A percentile compares a stretch with the other conserved stretches of the same genome.
Conservation (phyloP, 164 flowering plant species). For the Vitis riparia region DNA sequence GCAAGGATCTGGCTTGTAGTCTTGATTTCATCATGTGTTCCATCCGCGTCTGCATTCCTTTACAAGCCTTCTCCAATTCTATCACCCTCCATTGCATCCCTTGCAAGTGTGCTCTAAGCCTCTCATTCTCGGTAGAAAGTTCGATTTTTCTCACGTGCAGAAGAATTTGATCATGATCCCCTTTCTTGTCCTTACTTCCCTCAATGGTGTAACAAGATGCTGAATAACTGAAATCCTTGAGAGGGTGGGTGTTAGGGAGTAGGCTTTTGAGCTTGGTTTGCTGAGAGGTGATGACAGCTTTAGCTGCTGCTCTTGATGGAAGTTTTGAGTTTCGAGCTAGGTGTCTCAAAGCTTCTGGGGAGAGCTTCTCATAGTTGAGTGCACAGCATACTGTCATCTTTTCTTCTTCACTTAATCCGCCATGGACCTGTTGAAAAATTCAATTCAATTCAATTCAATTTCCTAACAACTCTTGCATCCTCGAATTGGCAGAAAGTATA, state of each 20-base stretch:
- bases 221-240: conserved; percentile 6
- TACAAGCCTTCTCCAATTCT: conserved; percentile 58
- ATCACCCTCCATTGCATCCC: conserved; percentile 60
- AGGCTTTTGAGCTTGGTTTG: conserved; percentile 38
- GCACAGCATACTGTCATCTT: conserved; percentile 40
- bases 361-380: conserved; percentile 61
- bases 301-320: conserved; percentile 36
- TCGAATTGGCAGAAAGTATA: too few relatives aligned
- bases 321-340: conserved; percentile 48
- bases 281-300: conserved; percentile 37
- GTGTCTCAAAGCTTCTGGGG: conserved; percentile 39
- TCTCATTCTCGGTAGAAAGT: conserved; percentile 34
- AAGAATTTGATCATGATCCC: conserved; percentile 30
- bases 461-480: too few relatives aligned
- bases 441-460: neutral
- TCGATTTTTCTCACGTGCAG: conserved; percentile 33
- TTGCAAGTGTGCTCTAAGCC: conserved; percentile 45
- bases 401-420: conserved; percentile 50
- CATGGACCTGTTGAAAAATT: conserved; percentile 50
- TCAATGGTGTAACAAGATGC: conserved; percentile 15
- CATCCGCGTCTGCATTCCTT: conserved; percentile 53
- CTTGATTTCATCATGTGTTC: conserved; percentile 29
- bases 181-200: conserved; percentile 12
- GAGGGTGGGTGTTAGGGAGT: conserved; percentile 23
- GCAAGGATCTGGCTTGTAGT: conserved; percentile 42